Evolutionary conservation across 2,329 filamentous ascomycete species (phyloP).

Genomic region (Fusarium piperis): DNA sequence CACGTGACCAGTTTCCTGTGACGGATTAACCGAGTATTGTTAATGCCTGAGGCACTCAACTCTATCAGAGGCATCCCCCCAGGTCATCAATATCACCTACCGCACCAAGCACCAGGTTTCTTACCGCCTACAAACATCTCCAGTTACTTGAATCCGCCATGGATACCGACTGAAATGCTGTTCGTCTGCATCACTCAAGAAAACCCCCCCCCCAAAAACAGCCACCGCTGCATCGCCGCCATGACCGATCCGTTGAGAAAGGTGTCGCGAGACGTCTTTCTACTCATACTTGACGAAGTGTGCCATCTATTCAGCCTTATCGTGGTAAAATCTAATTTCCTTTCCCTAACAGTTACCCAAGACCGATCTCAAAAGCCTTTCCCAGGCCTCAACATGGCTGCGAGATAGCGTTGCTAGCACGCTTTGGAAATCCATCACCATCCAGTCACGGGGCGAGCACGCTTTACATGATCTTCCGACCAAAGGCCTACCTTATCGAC

Average conservation of each 20-base stretch:
- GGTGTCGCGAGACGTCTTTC: not conserved
- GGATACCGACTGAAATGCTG: not conserved
- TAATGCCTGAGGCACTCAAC: no score
- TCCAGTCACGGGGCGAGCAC: not conserved
- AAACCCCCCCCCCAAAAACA: not conserved
- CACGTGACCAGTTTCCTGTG: no score
- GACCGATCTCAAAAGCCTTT: not conserved
- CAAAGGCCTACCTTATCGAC: not conserved
- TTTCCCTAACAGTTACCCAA: not conserved
- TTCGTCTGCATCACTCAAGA: not conserved
- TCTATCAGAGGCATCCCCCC: no score
- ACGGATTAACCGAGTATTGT: no score
- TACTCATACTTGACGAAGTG: not conserved
- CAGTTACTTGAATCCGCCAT: not conserved
- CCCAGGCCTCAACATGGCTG: not conserved
- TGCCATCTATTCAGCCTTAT: not conserved
- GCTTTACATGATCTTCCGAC: not conserved
- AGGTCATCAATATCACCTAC: no score
- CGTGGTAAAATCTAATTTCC: not conserved
- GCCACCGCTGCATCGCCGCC: not conserved
- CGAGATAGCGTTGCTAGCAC: not conserved
- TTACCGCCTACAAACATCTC: no score
- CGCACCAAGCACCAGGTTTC: not conserved
- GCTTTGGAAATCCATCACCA: not conserved
- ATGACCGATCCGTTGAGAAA: not conserved